These are phyloP conservation scores for Lentinula sp. DNA, from an alignment of 768 basidiomycete species.

Conservation along the genomic window DNA sequence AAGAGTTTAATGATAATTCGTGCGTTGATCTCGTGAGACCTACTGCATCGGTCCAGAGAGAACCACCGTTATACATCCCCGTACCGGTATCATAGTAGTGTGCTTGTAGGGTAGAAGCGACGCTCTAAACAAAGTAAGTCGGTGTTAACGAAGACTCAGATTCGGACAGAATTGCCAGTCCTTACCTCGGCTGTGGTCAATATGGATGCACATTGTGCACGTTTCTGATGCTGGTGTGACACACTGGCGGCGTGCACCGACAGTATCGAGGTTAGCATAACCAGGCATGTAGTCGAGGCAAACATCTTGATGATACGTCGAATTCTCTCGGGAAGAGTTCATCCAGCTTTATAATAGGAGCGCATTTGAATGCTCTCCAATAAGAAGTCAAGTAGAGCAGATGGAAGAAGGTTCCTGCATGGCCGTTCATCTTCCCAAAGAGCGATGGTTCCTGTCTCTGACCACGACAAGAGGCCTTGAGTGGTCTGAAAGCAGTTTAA, in stretches of 20 bases:
- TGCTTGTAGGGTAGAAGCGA: slow-evolving; percentile 5
- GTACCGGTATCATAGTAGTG: slow-evolving; percentile 33
- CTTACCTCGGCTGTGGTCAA: slow-evolving; percentile 11
- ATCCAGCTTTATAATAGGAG: neutral
- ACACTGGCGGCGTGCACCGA: slow-evolving; percentile 4
- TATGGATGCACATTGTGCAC: slow-evolving; percentile 12
- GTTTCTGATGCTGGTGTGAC: slow-evolving; percentile 8
- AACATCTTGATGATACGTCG: neutral
- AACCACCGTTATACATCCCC: slow-evolving; percentile 43
- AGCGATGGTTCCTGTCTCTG: neutral
- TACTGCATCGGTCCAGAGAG: slow-evolving; percentile 53
- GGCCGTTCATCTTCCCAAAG: neutral
- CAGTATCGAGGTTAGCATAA: slow-evolving; percentile 2
- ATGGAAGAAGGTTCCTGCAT: neutral
- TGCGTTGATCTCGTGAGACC: slow-evolving; percentile 7
- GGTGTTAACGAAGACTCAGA: neutral
- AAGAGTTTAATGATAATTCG: neutral
- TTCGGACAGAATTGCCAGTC: neutral
- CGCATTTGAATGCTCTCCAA: neutral
- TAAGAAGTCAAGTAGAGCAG: neutral
- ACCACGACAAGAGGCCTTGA: neutral
- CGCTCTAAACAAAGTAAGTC: slow-evolving; percentile 3
- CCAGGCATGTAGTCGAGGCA: neutral
- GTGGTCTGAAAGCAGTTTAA: neutral
- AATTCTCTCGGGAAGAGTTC: neutral